Evolutionary conservation across 2,329 filamentous ascomycete genomes (phyloP), one percentile per base, ranked within the genome.

Genomic region (Alternaria rosae): DNA sequence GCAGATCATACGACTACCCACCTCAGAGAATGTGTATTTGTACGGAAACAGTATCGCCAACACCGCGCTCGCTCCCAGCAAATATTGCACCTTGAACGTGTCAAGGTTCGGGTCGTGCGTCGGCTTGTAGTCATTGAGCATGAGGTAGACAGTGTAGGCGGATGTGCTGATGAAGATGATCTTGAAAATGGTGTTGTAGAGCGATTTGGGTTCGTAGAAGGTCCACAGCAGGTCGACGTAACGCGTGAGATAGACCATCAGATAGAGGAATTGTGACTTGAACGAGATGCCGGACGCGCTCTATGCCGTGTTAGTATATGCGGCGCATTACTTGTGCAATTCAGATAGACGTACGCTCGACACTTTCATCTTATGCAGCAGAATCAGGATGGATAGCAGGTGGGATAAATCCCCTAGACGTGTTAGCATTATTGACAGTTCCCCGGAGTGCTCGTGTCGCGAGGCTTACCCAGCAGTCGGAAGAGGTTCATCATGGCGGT

Each of bases 211-310:
- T 70, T 88, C 83, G 64, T 91, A 94, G 77, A 90, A 89, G 66
- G 88, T 91, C 88, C 89, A 93, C 80, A 98, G 94, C 62, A 98
- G 86, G 79, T 99, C 83, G 60, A 99, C 87, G 81, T 99, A 99
- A 77, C 95, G 89, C 65, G 94, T 97, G 44, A 96, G 79, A 81
- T 99, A 99, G 74, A 99, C 95, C 45, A 97, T 84, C 70, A 98
- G 85, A 82, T 99, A 99, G 59, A 99, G 87, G 53, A 90, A 92
- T 86, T 99, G 95, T 65, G 94, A 97, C 81, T 99, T 99, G 87
- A 99, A 98, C 15, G 95, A 99, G 81, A 99, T 94, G 73, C 95
- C 95, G 43, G 94, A 91, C 80, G 94, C 97, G 85, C 94, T 97
- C 94, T 97, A 61, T 5, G 15, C 12, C n/a, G 10, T 32, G 38